Evolutionary conservation across 176 grass and related monocot species (phyloP).

Genomic region (Phoenix roebelenii): DNA sequence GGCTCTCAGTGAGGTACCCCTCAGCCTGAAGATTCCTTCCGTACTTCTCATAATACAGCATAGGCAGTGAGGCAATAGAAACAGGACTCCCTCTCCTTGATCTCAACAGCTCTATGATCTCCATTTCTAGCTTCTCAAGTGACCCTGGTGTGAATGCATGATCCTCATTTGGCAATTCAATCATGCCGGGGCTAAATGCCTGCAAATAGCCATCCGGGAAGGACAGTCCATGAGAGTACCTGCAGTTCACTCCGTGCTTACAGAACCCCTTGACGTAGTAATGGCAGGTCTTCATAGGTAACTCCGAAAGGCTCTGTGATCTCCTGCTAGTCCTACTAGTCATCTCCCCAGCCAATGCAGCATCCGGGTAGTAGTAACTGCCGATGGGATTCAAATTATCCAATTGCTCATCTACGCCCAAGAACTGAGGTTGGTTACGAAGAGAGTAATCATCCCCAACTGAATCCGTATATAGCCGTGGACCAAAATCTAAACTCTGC

Average conservation of each 20-base stretch:
- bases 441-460: neutral
- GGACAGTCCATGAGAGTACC: conserved; percentile 27
- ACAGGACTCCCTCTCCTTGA: conserved; percentile 17
- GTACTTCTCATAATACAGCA: conserved; percentile 24
- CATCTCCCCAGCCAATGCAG: neutral
- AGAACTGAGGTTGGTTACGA: neutral
- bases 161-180: conserved; percentile 6
- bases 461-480: neutral
- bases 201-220: conserved; percentile 9
- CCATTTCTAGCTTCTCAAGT: conserved; percentile 38
- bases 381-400: neutral
- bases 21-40: conserved; percentile 28
- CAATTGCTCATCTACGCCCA: neutral
- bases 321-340: neutral
- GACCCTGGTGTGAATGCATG: conserved; percentile 8
- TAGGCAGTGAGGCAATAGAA: conserved; percentile 32
- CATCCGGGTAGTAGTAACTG: neutral
- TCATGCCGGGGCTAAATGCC: neutral
- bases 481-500: conserved; percentile 6
- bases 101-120: conserved; percentile 41
- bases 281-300: conserved; percentile 15
- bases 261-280: conserved; percentile 38
- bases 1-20: conserved; percentile 29
- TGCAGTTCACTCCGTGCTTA: conserved; percentile 38
- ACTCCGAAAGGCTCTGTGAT: neutral